Conservation (phyloP, 208 protist genomes). For the Acanthamoeba polyphaga region DNA sequence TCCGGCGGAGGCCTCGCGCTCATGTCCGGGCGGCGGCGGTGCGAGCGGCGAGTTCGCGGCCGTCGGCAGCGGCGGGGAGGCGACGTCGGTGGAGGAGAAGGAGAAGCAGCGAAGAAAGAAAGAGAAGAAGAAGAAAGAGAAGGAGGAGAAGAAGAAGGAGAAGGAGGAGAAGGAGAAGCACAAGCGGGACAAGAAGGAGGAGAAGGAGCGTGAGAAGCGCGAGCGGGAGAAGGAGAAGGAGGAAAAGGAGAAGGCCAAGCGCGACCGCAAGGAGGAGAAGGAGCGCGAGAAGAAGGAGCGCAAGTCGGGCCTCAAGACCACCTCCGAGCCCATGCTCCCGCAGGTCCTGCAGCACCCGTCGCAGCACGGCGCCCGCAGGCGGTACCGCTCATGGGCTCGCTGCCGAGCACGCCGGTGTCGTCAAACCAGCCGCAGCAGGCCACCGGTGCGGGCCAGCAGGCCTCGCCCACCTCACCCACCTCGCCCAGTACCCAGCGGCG, state of each 20-base stretch:
- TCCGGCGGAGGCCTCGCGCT: too few species aligned
- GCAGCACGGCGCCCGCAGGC: not conserved
- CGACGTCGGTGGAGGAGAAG: not conserved
- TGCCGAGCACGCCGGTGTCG: not conserved
- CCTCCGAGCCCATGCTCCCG: not conserved
- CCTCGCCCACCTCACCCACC: not conserved
- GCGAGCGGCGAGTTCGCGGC: not conserved
- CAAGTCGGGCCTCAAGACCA: not conserved
- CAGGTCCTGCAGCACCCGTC: not conserved
- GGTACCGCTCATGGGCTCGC: not conserved
- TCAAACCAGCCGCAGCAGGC: not conserved
- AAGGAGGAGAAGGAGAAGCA: not conserved
- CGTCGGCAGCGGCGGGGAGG: not conserved
- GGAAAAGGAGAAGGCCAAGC: not conserved
- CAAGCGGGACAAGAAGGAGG: not conserved
- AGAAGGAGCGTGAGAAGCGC: not conserved
- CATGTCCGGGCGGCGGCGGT: not conserved
- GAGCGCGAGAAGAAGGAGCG: not conserved
- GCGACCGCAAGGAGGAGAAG: not conserved
- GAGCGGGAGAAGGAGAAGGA: slow-evolving; percentile 9
- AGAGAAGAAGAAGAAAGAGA: not conserved
- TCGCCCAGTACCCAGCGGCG: not conserved
- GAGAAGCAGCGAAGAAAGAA: not conserved
- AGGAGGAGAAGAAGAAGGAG: not conserved
- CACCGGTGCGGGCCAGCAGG: not conserved